phyloP scores from a whole-genome alignment of 139 green algal genomes.

The Chlorella sorokiniana region DNA sequence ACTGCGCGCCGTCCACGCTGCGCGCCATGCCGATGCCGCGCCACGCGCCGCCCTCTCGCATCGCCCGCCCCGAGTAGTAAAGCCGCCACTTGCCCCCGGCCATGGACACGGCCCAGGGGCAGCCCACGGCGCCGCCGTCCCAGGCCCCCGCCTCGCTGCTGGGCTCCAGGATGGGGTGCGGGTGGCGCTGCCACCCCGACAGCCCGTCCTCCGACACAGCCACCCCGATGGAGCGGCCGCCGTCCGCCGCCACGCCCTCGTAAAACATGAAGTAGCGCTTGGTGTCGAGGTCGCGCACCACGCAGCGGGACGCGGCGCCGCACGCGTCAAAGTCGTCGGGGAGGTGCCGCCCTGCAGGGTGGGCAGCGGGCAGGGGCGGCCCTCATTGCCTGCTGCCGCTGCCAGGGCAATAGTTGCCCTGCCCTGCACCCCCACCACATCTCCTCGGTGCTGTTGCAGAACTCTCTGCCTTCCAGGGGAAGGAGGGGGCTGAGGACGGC shows the following conservation, averaged over 20 bases:
- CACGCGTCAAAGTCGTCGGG: conserved; percentile 61
- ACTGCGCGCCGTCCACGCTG: conserved; percentile 27
- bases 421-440: neutral
- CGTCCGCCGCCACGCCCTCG: conserved; percentile 77
- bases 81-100: conserved; percentile 66
- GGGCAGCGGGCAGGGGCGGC: too few relatives aligned
- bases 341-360: conserved; percentile 29
- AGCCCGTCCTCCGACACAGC: conserved; percentile 77
- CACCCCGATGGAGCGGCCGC: conserved; percentile 73
- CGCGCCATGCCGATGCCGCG: conserved; percentile 64
- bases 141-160: conserved; percentile 54
- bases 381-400: too few relatives aligned
- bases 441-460: too few relatives aligned
- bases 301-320: conserved; percentile 56
- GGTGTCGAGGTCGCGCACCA: conserved; percentile 77
- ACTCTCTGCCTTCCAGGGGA: too few relatives aligned
- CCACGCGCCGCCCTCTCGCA: conserved; percentile 35
- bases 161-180: conserved; percentile 34
- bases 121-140: conserved; percentile 78
- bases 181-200: conserved; percentile 58
- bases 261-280: conserved; percentile 91
- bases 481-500: too few relatives aligned
- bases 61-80: conserved; percentile 75
- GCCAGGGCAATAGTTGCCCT: too few relatives aligned
- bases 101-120: conserved; percentile 8